Evolutionary conservation across 768 basidiomycete species (phyloP), one percentile per base, ranked within the genome.

Genomic region (Mycena albidolilacea): DNA sequence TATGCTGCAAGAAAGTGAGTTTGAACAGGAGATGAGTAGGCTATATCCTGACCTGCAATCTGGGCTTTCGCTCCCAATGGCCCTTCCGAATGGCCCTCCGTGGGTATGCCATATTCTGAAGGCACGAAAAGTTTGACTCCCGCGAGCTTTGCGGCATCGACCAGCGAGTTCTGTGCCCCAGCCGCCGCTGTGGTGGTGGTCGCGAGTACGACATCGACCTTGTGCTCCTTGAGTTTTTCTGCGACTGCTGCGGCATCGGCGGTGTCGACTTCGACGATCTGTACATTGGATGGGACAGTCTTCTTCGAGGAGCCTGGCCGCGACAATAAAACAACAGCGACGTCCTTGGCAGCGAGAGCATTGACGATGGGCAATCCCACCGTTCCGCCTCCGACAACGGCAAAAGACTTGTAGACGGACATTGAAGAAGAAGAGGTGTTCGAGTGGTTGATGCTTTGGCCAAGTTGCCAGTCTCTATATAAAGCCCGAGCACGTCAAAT

Each of bases 261-360:
- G 58, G 35, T 81, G 59, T 84, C 80, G 43, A 82, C 81, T 15
- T 65, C 73, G 7, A 59, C 79, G n/a, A 80, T 54, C 30, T 77
- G 77, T 12, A 79, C 81, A 46, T 79, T 30, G 30, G 69, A 21
- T 12, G 76, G 77, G 19, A 73, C 67, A 4, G 57, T 46, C 41
- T 75, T 74, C 21, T 12, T 30, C 17, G 46, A 11, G 30, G 72
- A 58, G 3, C 69, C 63, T 1, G 70, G 50, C 9, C 77, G 75
- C 14, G 77, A 72, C 50, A 79, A 70, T 0, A 78, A 72, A 44
- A 79, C 37, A 10, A 76, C 64, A 17, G 72, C 50, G 21, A 72
- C 71, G 7, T 71, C 60, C 21, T 95, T 76, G 86, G 90, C 70
- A 73, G 93, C 38, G 88, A 88, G 67, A 86, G 87, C 71, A 75